A percentile compares a stretch with the other conserved stretches of the same genome.
These are phyloP conservation scores for Ustilago trichophora DNA, from an alignment of 1,284 basidiomycete genomes.

Conservation along the genomic window DNA sequence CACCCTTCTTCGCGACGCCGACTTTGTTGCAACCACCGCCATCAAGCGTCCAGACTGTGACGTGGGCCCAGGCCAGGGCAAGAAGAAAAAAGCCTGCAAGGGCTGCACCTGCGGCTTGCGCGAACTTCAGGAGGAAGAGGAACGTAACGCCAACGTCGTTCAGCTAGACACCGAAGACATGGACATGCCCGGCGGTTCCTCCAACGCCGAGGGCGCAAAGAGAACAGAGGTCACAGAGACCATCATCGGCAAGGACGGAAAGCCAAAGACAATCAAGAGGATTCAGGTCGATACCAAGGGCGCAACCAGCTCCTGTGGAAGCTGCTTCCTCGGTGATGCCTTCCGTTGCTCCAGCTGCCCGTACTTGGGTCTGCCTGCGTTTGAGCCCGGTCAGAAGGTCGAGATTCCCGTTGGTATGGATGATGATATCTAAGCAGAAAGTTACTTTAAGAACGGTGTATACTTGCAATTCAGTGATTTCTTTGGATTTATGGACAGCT, in stretches of 20 bases:
- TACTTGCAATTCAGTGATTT: background rate
- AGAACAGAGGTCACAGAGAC: slow-evolving; percentile 57
- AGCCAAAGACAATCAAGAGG: slow-evolving; percentile 60
- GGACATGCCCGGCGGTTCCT: slow-evolving; percentile 52
- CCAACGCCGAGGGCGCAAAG: slow-evolving; percentile 12
- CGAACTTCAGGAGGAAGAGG: slow-evolving; percentile 64
- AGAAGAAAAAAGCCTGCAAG: slow-evolving; percentile 65
- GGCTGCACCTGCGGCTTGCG: slow-evolving; percentile 65
- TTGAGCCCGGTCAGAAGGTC: slow-evolving; percentile 97
- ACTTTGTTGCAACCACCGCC: slow-evolving; percentile 48
- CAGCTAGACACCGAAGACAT: slow-evolving; percentile 58
- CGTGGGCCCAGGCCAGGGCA: slow-evolving; percentile 49
- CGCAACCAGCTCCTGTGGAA: slow-evolving; percentile 91
- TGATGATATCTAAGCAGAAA: slow-evolving; percentile 52
- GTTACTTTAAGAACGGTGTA: background rate
- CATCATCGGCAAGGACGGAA: slow-evolving; percentile 60
- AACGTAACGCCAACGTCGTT: slow-evolving; percentile 46
- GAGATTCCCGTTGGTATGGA: slow-evolving; percentile 70
- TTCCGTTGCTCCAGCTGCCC: slow-evolving; percentile 96
- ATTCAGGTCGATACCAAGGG: slow-evolving; percentile 65
- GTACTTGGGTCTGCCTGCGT: slow-evolving; percentile 93
- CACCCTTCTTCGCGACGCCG: slow-evolving; percentile 52
- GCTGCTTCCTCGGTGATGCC: slow-evolving; percentile 95
- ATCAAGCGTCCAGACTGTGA: slow-evolving; percentile 63
- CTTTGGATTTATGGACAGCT: no score